A percentile compares a stretch with the other conserved stretches of the same genome.
phyloP scores from a whole-genome alignment of 192 early-diverging fungal species.

The Diversispora eburnea region DNA sequence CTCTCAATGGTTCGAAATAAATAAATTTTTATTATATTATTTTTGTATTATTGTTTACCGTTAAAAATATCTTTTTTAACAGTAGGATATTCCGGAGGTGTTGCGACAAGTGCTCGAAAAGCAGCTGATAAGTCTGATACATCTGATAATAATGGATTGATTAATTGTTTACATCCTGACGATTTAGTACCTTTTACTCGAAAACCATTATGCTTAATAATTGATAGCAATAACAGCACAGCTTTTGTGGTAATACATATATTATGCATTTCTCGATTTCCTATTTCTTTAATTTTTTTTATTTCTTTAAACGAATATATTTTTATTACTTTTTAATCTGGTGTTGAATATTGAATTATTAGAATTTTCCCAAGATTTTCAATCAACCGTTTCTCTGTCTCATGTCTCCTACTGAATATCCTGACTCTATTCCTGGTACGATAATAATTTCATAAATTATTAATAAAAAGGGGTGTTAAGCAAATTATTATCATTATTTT shows the following conservation, averaged over 20 bases:
- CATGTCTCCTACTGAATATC: constrained; percentile 87
- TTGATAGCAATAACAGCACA: constrained; percentile 86
- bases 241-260: constrained; percentile 69
- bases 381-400: constrained; percentile 82
- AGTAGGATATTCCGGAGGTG: constrained; percentile 69
- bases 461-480: background rate
- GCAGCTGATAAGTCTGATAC: constrained; percentile 49
- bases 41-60: background rate
- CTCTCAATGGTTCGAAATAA: constrained; percentile 36
- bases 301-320: background rate
- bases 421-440: constrained; percentile 72
- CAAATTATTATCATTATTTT: background rate
- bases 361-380: constrained; percentile 83
- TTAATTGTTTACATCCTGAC: constrained; percentile 81
- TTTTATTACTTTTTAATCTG: background rate
- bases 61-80: background rate
- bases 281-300: background rate
- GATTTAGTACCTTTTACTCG: constrained; percentile 93
- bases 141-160: constrained; percentile 37
- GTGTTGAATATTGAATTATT: no score
- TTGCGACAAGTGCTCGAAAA: constrained; percentile 68
- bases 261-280: background rate
- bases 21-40: background rate
- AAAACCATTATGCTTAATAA: constrained; percentile 89
- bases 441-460: background rate